Evolutionary conservation across 2,329 filamentous ascomycete genomes (phyloP), one percentile per base, ranked within the genome.

Genomic region (Trichoderma brevicompactum): DNA sequence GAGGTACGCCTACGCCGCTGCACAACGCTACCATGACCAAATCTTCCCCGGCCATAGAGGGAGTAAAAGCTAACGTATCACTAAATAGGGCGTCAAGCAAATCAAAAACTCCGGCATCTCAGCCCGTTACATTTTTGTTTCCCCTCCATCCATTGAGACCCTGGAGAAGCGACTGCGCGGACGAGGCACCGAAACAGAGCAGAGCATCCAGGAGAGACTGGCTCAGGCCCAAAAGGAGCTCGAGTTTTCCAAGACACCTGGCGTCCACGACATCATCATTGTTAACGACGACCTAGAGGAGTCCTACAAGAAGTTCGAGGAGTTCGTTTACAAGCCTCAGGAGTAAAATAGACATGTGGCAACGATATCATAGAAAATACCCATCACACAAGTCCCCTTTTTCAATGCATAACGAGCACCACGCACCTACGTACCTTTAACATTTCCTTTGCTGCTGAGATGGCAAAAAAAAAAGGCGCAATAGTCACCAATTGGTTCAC

Each of bases 51-150:
- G 3, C 17, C 5, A 44, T 9, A 28, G 23, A 23, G 6, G 12
- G 7, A 34, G 19, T n/a, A 41, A 5, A n/a, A 12, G 17, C 50
- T 56, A 55, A 66, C 9, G 12, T 46, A 19, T 65, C 68, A 3
- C 36, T 9, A 32, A 7, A 43, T 10, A 76, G 75, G 94, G 94
- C 67, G 93, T 97, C 66, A 97, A 97, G 82, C 94, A 97, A 79
- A 91, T 97, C 73, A 92, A 93, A 78, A 85, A 85, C 68, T 91
- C 89, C 56, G 83, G 83, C 70, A 85, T 94, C 68, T 84, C 88
- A 65, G 91, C 92, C 7, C 87, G 92, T 64, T 97, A 92, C 79
- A 79, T 96, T 70, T 97, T 97, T 78, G 85, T 97, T 68, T 87
- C 90, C 41, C 94, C 94, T 12, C 94, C 94, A 0, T 90, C 86